Evolutionary conservation across 345 rosid genomes (phyloP).

Genomic region (Aquilaria yunnanensis): DNA sequence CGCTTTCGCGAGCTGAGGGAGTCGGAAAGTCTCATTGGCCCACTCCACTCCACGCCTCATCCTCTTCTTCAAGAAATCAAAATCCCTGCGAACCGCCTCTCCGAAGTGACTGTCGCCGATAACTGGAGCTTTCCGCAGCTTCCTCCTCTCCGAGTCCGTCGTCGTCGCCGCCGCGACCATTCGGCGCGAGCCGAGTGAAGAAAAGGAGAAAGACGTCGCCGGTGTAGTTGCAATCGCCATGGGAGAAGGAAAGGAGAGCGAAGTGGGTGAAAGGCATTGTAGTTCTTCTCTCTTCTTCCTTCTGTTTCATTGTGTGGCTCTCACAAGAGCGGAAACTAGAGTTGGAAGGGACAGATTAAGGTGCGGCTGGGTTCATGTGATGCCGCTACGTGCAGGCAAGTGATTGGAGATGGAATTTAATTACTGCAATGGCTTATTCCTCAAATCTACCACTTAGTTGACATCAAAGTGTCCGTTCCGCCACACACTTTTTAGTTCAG

Average conservation of each 20-base stretch:
- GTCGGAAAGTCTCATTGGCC: conserved; percentile 58
- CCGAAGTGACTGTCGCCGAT: conserved; percentile 54
- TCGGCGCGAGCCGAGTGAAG: conserved; percentile 6
- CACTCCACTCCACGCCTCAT: conserved; percentile 56
- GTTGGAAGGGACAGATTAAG: too few relatives aligned
- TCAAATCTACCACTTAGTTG: too few relatives aligned
- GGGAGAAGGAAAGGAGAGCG: conserved; percentile 10
- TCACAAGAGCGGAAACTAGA: not conserved
- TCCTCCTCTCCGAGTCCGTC: conserved; percentile 21
- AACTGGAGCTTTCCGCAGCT: conserved; percentile 15
- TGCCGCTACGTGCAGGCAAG: too few relatives aligned
- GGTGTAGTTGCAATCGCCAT: conserved; percentile 23
- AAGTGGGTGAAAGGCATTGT: not conserved
- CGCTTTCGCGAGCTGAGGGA: conserved; percentile 52
- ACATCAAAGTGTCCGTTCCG: too few relatives aligned
- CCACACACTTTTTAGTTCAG: too few relatives aligned
- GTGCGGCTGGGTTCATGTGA: too few relatives aligned
- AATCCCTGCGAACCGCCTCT: conserved; percentile 57
- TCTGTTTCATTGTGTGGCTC: not conserved
- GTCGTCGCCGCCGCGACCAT: conserved; percentile 23
- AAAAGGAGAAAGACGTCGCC: conserved; percentile 16
- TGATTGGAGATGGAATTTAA: too few relatives aligned
- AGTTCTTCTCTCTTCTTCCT: not conserved
- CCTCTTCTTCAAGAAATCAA: conserved; percentile 46
- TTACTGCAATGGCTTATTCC: too few relatives aligned